Evolutionary conservation across 2,329 filamentous ascomycete species (phyloP), one percentile per base, ranked within the genome.

Genomic region (Pseudohalonectria lignicola): DNA sequence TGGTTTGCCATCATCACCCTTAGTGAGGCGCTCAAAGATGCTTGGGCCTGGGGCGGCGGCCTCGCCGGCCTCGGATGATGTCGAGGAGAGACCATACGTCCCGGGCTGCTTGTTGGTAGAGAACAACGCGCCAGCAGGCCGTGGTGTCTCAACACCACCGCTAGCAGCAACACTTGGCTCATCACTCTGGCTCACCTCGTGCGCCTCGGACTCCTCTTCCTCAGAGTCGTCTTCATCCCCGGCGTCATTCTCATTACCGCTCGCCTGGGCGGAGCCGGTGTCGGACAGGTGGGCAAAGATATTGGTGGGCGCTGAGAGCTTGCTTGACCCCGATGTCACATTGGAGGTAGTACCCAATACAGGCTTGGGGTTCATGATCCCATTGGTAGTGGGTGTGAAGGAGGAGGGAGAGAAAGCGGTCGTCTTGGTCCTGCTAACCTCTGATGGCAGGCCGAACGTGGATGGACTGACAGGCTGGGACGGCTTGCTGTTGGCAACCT

Each of bases 251-350:
- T 64, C 63, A 26, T 63, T 60, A 1, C 66, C 67, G 44, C 72
- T 76, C 36, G 66, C 72, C 52, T 71, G 71, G 30, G 65, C 60
- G 12, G 69, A 71, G 46, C 70, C 73, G 23, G 59, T 62, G 48
- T 74, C 71, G 2, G 74, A 77, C 7, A 79, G 62, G 46, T 78
- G 71, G 18, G 66, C 67, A 49, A 80, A 80, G 36, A 77, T 76
- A 49, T 79, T 77, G 33, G 36, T 18, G 10, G 31, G 30, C 30
- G 13, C 21, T 15, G 12, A 28, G 21, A 19, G 28, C 25, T 55
- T 48, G 31, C n/a, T n/a, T n/a, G n/a, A n/a, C n/a, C n/a, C n/a
- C n/a, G n/a, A n/a, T n/a, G n/a, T n/a, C n/a, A n/a, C n/a, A n/a
- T n/a, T n/a, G n/a, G n/a, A n/a, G n/a, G n/a, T n/a, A n/a, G n/a